Evolutionary conservation across 2,329 filamentous ascomycete genomes (phyloP), one percentile per base, ranked within the genome.

Genomic region (Ilyonectria destructans): DNA sequence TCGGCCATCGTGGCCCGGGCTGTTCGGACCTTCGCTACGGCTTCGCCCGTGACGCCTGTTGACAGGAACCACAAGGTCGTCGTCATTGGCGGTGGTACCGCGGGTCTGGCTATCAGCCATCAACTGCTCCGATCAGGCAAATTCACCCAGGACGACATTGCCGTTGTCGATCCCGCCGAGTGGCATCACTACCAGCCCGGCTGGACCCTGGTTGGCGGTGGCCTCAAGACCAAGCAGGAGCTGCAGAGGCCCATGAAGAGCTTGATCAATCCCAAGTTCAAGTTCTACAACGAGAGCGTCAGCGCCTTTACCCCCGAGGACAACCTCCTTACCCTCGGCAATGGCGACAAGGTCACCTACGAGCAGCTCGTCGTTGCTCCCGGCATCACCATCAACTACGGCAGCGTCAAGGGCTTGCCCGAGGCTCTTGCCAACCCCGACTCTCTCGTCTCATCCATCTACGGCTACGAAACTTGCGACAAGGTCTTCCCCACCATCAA

Each of bases 161-260:
- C 90, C 29, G 74, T 92, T 29, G 80, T 92, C 46, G 90, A 92
- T 70, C 90, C 90, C 0, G 85, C 90, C 1, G 77, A 81, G 70
- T 90, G 85, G 84, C 90, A 92, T 76, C 85, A 92, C 80, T 92
- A 92, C 77, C 90, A 92, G 78, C 89, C 90, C 1, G 90, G 90
- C 62, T 92, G 90, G 90, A 92, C 90, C 3, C 83, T 92, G 1
- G 90, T 92, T 2, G 90, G 90, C 49, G 90, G 88, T 46, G 90
- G 90, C 4, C 83, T 92, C 48, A 92, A 92, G 79, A 85, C 82
- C 52, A 90, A 89, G 75, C 82, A 90, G 69, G 85, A 90, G 23
- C 80, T 92, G 62, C 85, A 85, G 54, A 79, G 81, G 62, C 86
- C 85, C 1, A 76, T 91, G 45, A 73, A 81, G 5, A 80, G 80